Evolutionary conservation across 1,139 yeast genomes (phyloP), one percentile per base, ranked within the genome.

Genomic region (Hanseniaspora uvarum): DNA sequence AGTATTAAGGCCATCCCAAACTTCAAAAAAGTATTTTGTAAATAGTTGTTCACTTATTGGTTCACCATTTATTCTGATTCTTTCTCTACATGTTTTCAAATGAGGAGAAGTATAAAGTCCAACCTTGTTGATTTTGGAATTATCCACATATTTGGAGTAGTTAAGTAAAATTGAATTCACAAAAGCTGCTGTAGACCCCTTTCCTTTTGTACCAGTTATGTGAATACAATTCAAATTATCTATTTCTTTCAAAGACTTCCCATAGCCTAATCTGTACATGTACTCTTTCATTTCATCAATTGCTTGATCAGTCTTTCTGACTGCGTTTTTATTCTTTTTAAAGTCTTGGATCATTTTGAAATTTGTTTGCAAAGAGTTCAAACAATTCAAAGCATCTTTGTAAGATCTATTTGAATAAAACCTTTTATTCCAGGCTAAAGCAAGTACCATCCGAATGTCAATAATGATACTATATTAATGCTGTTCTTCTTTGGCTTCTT

Each of bases 181-280:
- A 65, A 94, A 94, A 0, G 98, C 96, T 70, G 96, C 92, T 0
- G 97, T 89, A 0, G 96, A 88, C 1, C 99, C 99, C 70, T 94
- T 94, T 12, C 99, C 99, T 68, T 94, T 94, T 1, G 99, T 94
- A 26, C 99, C 99, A 0, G 99, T 89, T 36, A 94, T 84, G 64
- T 94, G 98, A 48, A 94, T 77, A 4, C 88, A 76, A 61, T 89
- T 88, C 62, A 94, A 69, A 56, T 70, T 75, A 67, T 88, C 79
- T 64, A 86, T 81, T 58, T 84, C 95, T 3, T 68, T 61, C 2
- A 50, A 26, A 10, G n/a, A 24, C 0, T 82, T 76, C n/a, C 71
- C 65, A 68, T 89, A 88, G 0, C 97, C 98, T 52, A 87, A 76
- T 61, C 97, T 73, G 55, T 92, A 73, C n/a, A 85, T 78, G 83